Evolutionary conservation across 768 basidiomycete species (phyloP), one percentile per base, ranked within the genome.

Genomic region (Pulveroboletus sp.): DNA sequence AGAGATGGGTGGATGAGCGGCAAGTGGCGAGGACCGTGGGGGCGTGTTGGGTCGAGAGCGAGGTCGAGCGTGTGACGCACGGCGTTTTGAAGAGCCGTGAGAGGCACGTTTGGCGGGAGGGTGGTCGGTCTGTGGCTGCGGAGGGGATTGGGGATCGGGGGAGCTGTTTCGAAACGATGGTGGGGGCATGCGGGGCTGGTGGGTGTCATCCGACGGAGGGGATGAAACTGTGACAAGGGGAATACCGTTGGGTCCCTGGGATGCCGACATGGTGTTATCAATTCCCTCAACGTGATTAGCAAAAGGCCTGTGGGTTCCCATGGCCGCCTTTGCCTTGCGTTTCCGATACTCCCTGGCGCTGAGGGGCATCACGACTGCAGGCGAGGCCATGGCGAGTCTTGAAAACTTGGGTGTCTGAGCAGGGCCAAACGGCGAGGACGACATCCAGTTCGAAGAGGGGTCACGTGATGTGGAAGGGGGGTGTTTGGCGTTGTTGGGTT

Each of bases 291-390:
- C 54, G 21, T 45, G 53, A 34, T 48, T 44, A n/a, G 49, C n/a
- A 27, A 1, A 53, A 37, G 4, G 25, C 11, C 0, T 43, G 13
- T 1, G 33, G n/a, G n/a, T n/a, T n/a, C n/a, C n/a, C n/a, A n/a
- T n/a, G 0, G 45, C 27, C 33, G 21, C 56, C 35, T 14, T 52
- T 12, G 56, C 33, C 6, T 58, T 65, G 45, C 39, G 55, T 20
- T 58, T 67, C 32, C 56, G 58, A 27, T 58, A 67, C n/a, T 67
- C 60, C 12, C 32, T 60, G 0, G 60, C 67, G 6, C 58, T 69
- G 35, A 67, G 53, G 0, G 65, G 65, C 65, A 67, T 67, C 31
- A 67, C 60, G 24, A 67, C 58, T 2, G 56, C 45, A 7, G 67
- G 53, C 4, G 58, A 58, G 13, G 63, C 60, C 50, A 68, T 55